Base-by-base conservation (phyloP, 1,139 yeast species). In the Debaryomyces coudertii region DNA sequence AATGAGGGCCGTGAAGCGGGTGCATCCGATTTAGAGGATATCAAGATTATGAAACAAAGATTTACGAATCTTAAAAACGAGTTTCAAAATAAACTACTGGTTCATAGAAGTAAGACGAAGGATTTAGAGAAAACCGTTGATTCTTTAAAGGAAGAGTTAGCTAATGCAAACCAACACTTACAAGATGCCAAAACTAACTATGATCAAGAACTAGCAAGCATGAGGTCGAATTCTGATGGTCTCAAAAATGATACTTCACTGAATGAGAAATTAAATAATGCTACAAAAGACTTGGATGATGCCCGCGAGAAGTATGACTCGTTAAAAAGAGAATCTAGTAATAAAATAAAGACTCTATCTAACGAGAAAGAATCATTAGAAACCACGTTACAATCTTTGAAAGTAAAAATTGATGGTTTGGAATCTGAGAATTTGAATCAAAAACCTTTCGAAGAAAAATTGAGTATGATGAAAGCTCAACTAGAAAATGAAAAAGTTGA, bases 11-110 rank as follows among this genome's bases (percentile, higher is more conserved):
- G 23, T 6, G 42, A 33, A 22, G 45, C 40, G 15, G 47, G 52
- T 42, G 57, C 62, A 40, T 36, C 52, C 28, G 62, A 56, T 20
- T 16, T 34, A 20, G 52, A 48, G 50, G 51, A 46, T 43, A 71
- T 62, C 53, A 65, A 61, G 45, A 41, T 66, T 54, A 57, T 62
- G 66, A 52, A 57, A 58, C 57, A 53, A 56, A 66, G 63, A 42
- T 71, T 62, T 33, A 60, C 56, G 53, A 58, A 54, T 36, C 57
- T 54, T 57, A 71, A 61, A 66, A 72, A 67, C 27, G 77, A 71
- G 49, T 62, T 72, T 34, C 65, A 63, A 42, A 57, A 63, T 18
- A 68, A 61, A 34, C 55, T 66, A 23, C 48, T 52, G 31, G 53
- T 53, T 6, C 65, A 62, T 42, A 57, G 64, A 41, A 56, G 49